A percentile compares a stretch with the other conserved stretches of the same genome.
Conservation (phyloP, 2,329 filamentous ascomycete species). For the Pseudocercospora pini-densiflorae region DNA sequence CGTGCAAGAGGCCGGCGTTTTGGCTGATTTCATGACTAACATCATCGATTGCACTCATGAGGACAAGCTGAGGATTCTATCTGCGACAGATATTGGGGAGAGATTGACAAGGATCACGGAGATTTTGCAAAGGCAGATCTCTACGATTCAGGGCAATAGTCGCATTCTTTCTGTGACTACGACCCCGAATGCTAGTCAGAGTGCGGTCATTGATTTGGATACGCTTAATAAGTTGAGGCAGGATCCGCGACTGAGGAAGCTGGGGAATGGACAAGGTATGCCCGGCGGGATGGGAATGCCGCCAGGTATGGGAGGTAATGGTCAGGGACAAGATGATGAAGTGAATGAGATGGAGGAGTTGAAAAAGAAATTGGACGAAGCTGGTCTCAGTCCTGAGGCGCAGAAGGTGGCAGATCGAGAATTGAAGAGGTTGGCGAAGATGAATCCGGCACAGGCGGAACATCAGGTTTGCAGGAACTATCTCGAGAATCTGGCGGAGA, state of each 20-base stretch:
- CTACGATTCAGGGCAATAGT: conserved; percentile 82
- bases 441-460: conserved; percentile 94
- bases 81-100: conserved; percentile 77
- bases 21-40: conserved; percentile 98
- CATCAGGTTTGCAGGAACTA: conserved; percentile 94
- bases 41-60: conserved; percentile 85
- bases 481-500: conserved; percentile 89
- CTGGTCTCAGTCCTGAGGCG: conserved; percentile 80
- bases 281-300: conserved; percentile 36
- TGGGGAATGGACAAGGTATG: conserved; percentile 38
- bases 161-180: conserved; percentile 80
- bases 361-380: conserved; percentile 82
- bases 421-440: conserved; percentile 85
- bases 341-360: conserved; percentile 89
- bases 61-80: conserved; percentile 85
- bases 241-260: conserved; percentile 45
- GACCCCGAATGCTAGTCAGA: conserved; percentile 50
- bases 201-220: conserved; percentile 48
- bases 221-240: conserved; percentile 50
- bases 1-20: conserved; percentile 76
- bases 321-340: conserved; percentile 69
- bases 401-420: conserved; percentile 90
- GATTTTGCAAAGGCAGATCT: conserved; percentile 80
- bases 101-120: conserved; percentile 82
- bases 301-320: conserved; percentile 42